phyloP scores from a whole-genome alignment of 169 alveolate species.

The Prorocentrum cordatum region DNA sequence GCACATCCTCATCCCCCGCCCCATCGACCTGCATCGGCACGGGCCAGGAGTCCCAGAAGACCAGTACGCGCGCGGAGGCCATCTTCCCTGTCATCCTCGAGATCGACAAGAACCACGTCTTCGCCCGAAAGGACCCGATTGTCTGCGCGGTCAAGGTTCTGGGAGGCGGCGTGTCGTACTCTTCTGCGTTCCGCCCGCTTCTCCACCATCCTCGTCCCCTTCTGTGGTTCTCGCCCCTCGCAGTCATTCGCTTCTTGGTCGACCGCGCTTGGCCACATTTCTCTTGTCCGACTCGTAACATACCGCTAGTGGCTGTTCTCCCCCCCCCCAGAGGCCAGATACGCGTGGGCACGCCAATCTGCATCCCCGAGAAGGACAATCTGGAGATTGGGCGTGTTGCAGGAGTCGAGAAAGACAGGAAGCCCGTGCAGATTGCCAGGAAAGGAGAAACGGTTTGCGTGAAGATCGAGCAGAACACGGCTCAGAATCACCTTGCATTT shows the following conservation, averaged over 20 bases:
- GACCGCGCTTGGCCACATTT: too few relatives aligned
- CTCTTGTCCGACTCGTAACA: too few relatives aligned
- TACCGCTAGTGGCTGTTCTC: too few relatives aligned
- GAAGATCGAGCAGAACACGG: conserved; percentile 74
- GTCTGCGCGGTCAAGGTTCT: conserved; percentile 82
- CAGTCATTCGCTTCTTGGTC: too few relatives aligned
- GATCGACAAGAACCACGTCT: conserved; percentile 88
- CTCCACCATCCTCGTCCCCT: too few relatives aligned
- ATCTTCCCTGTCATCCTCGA: conserved; percentile 94
- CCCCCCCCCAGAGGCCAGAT: too few relatives aligned
- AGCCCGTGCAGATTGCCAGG: conserved; percentile 87
- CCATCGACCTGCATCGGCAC: too few relatives aligned
- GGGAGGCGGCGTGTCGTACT: conserved; percentile 72
- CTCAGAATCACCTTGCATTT: conserved; percentile 77
- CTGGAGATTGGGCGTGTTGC: conserved; percentile 91
- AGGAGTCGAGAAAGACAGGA: conserved; percentile 89
- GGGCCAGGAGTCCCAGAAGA: conserved; percentile 34
- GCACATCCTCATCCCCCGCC: too few relatives aligned
- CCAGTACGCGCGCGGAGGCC: conserved; percentile 50
- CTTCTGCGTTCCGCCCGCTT: too few relatives aligned
- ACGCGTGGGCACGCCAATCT: conserved; percentile 75
- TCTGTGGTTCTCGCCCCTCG: too few relatives aligned
- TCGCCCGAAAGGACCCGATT: conserved; percentile 94
- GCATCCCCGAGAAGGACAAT: conserved; percentile 73
- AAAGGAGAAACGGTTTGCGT: conserved; percentile 85